phyloP scores from a whole-genome alignment of 352 stramenopile species.

The Phytophthora cactorum region DNA sequence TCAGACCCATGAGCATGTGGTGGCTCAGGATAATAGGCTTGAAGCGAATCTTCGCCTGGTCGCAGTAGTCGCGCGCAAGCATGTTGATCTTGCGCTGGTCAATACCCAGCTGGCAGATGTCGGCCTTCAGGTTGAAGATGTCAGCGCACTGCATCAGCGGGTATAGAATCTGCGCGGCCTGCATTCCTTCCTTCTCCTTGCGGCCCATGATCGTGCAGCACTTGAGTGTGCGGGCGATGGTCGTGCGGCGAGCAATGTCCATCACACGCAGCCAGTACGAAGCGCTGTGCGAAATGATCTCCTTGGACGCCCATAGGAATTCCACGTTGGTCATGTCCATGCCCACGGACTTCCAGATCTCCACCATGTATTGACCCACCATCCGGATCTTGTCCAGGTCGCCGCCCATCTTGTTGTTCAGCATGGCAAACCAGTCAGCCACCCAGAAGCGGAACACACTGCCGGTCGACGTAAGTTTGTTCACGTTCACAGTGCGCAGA shows the following conservation, averaged over 20 bases:
- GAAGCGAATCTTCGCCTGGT: constrained; percentile 94
- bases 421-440: constrained; percentile 99
- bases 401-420: constrained; percentile 99
- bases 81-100: constrained; percentile 99
- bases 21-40: constrained; percentile 98
- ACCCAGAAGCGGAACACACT: constrained; percentile 99
- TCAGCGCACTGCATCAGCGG: constrained; percentile 99
- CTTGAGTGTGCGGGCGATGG: constrained; percentile 95
- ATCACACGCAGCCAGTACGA: constrained; percentile 95
- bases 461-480: constrained; percentile 91
- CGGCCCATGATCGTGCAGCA: constrained; percentile 99
- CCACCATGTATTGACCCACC: constrained; percentile 97
- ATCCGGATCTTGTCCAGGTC: constrained; percentile 97
- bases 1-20: constrained; percentile 99
- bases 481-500: constrained; percentile 97
- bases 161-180: constrained; percentile 96
- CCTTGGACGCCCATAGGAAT: constrained; percentile 98
- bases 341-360: constrained; percentile 99
- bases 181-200: constrained; percentile 90
- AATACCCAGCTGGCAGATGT: constrained; percentile 99
- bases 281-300: constrained; percentile 91
- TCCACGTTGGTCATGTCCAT: constrained; percentile 99
- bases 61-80: constrained; percentile 98
- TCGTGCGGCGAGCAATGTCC: constrained; percentile 93
- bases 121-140: constrained; percentile 99